phyloP scores from a whole-genome alignment of 2,329 filamentous ascomycete species.

The Ascochyta clinopodiicola region DNA sequence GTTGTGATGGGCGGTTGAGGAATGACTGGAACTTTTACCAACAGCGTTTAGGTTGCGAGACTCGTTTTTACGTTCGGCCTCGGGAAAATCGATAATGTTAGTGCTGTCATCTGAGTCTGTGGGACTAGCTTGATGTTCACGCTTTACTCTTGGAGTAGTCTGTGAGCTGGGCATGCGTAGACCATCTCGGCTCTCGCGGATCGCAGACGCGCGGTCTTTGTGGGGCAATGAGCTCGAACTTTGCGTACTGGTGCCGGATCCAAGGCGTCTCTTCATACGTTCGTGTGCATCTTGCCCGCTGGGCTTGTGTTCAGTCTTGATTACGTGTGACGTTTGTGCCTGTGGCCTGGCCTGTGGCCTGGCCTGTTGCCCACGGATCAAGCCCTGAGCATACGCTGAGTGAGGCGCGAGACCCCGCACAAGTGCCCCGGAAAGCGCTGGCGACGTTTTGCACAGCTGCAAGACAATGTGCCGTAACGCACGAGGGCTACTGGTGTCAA shows the following conservation, averaged over 20 bases:
- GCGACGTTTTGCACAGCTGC: slow-evolving; percentile 40
- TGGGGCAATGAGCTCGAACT: neutral
- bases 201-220: neutral
- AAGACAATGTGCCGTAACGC: slow-evolving; percentile 32
- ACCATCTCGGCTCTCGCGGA: neutral
- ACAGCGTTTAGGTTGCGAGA: neutral
- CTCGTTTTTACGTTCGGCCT: neutral
- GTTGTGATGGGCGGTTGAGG: neutral
- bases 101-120: slow-evolving; percentile 18
- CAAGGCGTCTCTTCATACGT: slow-evolving; percentile 14
- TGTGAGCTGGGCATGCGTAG: neutral
- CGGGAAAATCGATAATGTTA: slow-evolving; percentile 19
- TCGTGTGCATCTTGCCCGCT: slow-evolving; percentile 10
- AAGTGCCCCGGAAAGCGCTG: slow-evolving; percentile 42
- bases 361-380: slow-evolving; percentile 20
- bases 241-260: neutral
- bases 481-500: slow-evolving; percentile 29
- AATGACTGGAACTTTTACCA: neutral
- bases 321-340: neutral
- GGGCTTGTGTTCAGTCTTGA: slow-evolving; percentile 10
- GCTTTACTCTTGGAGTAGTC: slow-evolving; percentile 15
- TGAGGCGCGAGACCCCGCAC: slow-evolving; percentile 41
- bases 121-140: slow-evolving; percentile 4
- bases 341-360: slow-evolving; percentile 4
- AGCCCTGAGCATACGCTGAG: slow-evolving; percentile 34